phyloP scores from a whole-genome alignment of 75 land plant genomes.

The Selaginella tamariscina region DNA sequence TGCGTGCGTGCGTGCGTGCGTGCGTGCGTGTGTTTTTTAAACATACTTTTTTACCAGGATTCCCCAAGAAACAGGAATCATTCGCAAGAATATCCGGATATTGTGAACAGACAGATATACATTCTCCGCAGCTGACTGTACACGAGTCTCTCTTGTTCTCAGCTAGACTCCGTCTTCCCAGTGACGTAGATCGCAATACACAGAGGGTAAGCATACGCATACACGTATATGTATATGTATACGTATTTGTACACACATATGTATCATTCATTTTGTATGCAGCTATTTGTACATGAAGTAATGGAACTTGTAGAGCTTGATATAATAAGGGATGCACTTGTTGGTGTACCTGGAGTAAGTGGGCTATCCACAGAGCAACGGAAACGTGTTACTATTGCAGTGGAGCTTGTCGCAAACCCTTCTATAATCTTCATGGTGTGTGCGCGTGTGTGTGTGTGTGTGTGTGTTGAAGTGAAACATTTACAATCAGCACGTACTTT shows the following conservation, averaged over 20 bases:
- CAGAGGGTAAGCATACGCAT: not conserved
- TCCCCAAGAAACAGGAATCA: conserved; percentile 52
- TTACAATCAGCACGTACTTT: too few species aligned
- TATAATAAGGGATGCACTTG: not conserved
- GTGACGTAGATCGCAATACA: conserved; percentile 24
- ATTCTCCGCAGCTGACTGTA: conserved; percentile 62
- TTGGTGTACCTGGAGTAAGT: conserved; percentile 4
- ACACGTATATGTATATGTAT: not conserved
- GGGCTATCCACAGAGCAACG: conserved; percentile 11
- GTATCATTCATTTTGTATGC: not conserved
- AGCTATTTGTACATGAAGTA: conserved; percentile 15
- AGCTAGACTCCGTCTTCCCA: conserved; percentile 45
- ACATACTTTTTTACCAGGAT: too few species aligned
- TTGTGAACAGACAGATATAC: conserved; percentile 65
- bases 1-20: too few species aligned
- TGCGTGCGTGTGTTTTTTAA: too few species aligned
- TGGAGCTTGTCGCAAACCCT: conserved; percentile 9
- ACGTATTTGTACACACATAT: not conserved
- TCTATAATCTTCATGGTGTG: conserved; percentile 9
- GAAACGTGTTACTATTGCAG: conserved; percentile 7
- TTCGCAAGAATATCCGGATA: conserved; percentile 65
- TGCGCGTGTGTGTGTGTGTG: too few species aligned
- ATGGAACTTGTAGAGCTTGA: conserved; percentile 10
- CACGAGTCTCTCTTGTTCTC: conserved; percentile 51
- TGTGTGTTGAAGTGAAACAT: too few species aligned